Conservation (phyloP, 495 filamentous ascomycete species). For the Aspergillus taichungensis region DNA sequence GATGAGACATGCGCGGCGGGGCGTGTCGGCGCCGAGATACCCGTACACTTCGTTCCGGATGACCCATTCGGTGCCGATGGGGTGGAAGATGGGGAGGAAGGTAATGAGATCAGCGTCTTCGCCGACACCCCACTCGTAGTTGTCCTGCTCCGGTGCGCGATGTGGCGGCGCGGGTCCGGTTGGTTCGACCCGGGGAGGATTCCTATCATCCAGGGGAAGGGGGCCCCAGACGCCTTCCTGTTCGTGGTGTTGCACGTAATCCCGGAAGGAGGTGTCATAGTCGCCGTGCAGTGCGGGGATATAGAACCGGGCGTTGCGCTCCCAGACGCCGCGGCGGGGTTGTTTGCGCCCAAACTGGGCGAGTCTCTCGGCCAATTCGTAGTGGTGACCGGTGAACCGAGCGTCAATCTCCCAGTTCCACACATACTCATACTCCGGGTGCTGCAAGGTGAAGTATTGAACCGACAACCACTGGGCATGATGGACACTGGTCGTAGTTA, state of each 20-base stretch:
- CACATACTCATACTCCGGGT: constrained; percentile 61
- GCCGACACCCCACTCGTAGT: constrained; percentile 61
- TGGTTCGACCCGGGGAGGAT: constrained; percentile 30
- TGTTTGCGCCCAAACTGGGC: constrained; percentile 49
- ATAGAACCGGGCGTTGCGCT: constrained; percentile 62
- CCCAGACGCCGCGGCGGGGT: constrained; percentile 61
- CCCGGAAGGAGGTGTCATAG: constrained; percentile 42
- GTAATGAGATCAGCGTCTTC: constrained; percentile 69
- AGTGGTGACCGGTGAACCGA: constrained; percentile 58
- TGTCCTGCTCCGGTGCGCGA: constrained; percentile 41
- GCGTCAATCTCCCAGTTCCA: constrained; percentile 72
- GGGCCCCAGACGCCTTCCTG: constrained; percentile 54
- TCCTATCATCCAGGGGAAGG: constrained; percentile 29
- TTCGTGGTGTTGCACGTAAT: constrained; percentile 35
- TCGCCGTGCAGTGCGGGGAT: constrained; percentile 53
- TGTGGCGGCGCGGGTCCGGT: constrained; percentile 52
- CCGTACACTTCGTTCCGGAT: constrained; percentile 51
- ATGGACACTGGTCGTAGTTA: too few species aligned
- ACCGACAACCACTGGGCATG: not conserved
- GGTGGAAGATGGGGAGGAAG: constrained; percentile 59
- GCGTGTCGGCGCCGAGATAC: constrained; percentile 37
- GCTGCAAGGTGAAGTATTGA: constrained; percentile 48
- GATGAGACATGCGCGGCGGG: constrained; percentile 55
- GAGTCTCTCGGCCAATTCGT: constrained; percentile 55
- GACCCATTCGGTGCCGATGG: constrained; percentile 49